These are phyloP conservation scores for Fusarium torreyae DNA, from an alignment of 2,329 filamentous ascomycete genomes.

Conservation along the genomic window DNA sequence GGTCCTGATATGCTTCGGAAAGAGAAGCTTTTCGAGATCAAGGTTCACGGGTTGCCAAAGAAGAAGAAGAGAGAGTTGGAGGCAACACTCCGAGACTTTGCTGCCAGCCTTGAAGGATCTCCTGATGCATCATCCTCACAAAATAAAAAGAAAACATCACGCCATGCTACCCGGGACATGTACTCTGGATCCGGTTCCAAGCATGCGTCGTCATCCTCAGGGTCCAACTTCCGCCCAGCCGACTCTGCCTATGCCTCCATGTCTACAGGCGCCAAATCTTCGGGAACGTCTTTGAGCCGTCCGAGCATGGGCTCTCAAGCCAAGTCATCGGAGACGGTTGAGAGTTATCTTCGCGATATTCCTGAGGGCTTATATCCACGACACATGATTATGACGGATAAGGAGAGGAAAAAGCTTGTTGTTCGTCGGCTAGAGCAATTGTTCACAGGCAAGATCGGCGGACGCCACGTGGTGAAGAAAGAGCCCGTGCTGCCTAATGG, in stretches of 20 bases:
- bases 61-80: constrained; percentile 85
- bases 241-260: constrained; percentile 80
- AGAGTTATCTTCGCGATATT: constrained; percentile 80
- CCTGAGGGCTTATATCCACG: constrained; percentile 77
- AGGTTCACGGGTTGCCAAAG: constrained; percentile 79
- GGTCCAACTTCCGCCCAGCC: constrained; percentile 67
- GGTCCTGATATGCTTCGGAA: constrained; percentile 77
- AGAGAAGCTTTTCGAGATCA: constrained; percentile 87
- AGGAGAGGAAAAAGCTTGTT: constrained; percentile 81
- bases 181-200: constrained; percentile 64
- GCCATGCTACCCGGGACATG: constrained; percentile 57
- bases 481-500: constrained; percentile 34
- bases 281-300: constrained; percentile 57
- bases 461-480: constrained; percentile 55
- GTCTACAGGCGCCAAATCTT: constrained; percentile 66
- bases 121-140: constrained; percentile 59
- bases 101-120: constrained; percentile 71
- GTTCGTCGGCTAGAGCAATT: constrained; percentile 84
- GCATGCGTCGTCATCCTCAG: constrained; percentile 67
- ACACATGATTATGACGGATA: constrained; percentile 75
- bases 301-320: constrained; percentile 56
- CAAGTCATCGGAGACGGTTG: constrained; percentile 69
- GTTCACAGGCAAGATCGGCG: constrained; percentile 79
- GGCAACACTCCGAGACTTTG: constrained; percentile 79
- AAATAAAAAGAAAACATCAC: constrained; percentile 58